Conservation (phyloP, 2,329 filamentous ascomycete species). For the Trichoderma atroviride region DNA sequence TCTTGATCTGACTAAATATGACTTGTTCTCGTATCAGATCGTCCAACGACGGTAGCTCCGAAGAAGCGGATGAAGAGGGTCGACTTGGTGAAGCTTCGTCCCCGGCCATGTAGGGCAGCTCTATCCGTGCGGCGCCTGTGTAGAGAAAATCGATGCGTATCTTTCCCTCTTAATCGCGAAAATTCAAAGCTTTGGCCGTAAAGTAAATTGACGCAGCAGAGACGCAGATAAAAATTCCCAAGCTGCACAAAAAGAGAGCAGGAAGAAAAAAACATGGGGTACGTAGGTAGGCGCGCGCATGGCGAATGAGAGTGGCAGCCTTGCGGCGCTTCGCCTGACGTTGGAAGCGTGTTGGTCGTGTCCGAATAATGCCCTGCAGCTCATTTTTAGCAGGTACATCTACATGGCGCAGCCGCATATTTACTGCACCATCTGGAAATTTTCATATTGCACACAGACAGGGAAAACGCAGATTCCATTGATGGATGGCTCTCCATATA, state of each 20-base stretch:
- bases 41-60: background rate
- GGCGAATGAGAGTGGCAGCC: background rate
- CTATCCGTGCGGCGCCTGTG: too few relatives aligned
- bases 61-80: background rate
- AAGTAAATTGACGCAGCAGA: background rate
- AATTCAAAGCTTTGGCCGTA: background rate
- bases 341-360: background rate
- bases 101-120: background rate
- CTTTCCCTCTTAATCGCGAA: background rate
- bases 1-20: background rate
- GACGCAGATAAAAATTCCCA: background rate
- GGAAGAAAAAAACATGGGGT: background rate
- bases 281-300: background rate
- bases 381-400: background rate
- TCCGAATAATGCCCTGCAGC: background rate
- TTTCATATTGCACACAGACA: background rate
- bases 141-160: background rate
- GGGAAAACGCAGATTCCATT: background rate
- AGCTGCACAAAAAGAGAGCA: background rate
- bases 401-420: background rate
- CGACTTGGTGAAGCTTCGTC: background rate
- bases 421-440: background rate
- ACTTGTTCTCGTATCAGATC: background rate
- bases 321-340: background rate
- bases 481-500: background rate